phyloP scores from a whole-genome alignment of 768 basidiomycete genomes.

The Boletus pseudo-olivaceus region DNA sequence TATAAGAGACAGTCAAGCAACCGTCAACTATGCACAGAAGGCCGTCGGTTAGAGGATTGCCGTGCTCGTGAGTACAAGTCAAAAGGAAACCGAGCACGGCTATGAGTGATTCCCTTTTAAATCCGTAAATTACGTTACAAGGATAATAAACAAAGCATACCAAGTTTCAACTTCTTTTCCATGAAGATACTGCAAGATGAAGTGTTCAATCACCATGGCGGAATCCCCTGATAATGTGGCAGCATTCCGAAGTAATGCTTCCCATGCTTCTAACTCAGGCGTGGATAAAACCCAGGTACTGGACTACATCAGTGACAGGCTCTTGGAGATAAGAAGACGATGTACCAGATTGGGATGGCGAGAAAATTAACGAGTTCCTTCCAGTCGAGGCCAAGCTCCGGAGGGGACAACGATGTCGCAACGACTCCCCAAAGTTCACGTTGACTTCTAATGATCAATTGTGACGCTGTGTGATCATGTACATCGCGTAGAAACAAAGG shows the following conservation, averaged over 20 bases:
- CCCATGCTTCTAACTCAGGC: conserved; percentile 43
- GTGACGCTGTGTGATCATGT: conserved; percentile 26
- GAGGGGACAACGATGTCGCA: conserved; percentile 33
- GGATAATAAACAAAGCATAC: conserved; percentile 8
- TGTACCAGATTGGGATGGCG: conserved; percentile 47
- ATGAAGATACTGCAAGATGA: conserved; percentile 13
- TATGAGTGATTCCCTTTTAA: conserved; percentile 20
- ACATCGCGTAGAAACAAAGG: conserved; percentile 39
- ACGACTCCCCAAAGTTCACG: conserved; percentile 49
- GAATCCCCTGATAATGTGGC: conserved; percentile 19
- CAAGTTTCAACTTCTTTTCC: conserved; percentile 18
- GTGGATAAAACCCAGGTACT: conserved; percentile 47
- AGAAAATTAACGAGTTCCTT: conserved; percentile 44
- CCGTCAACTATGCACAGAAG: conserved; percentile 31
- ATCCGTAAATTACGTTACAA: conserved; percentile 6
- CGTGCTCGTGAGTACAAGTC: conserved; percentile 2
- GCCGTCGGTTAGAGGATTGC: conserved; percentile 9
- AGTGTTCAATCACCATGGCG: conserved; percentile 8
- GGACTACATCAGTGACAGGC: conserved; percentile 1
- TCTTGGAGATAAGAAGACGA: not conserved
- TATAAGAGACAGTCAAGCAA: conserved; percentile 35
- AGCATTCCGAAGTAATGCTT: conserved; percentile 32
- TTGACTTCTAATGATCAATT: conserved; percentile 14
- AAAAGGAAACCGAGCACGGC: conserved; percentile 19
- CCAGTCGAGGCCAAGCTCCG: conserved; percentile 33